A percentile compares a stretch with the other conserved stretches of the same genome.
Conservation (phyloP, 1,139 yeast species). For the Eremothecium cymbalariae region DNA sequence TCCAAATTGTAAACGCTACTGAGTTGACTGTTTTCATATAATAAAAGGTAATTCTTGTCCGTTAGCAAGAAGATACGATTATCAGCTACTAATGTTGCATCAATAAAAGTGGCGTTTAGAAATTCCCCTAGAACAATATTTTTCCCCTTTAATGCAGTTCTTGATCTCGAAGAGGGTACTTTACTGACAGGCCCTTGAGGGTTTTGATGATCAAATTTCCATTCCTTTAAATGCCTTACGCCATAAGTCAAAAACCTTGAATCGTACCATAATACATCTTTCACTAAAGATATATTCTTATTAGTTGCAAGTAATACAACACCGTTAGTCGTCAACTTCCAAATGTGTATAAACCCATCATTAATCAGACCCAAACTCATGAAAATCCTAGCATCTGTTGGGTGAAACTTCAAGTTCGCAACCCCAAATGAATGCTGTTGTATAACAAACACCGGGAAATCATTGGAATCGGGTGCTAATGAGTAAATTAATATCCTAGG, state of each 20-base stretch:
- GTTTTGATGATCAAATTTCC: constrained; percentile 9
- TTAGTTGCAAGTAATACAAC: constrained; percentile 9
- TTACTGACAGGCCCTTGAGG: constrained; percentile 2
- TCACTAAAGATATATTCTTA: constrained; percentile 8
- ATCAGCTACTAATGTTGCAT: constrained; percentile 7
- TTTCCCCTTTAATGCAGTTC: constrained; percentile 10
- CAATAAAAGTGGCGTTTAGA: constrained; percentile 8
- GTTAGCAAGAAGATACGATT: constrained; percentile 8
- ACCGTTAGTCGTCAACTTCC: constrained; percentile 7
- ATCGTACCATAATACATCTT: constrained; percentile 9
- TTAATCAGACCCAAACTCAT: constrained; percentile 10
- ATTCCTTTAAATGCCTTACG: constrained; percentile 9
- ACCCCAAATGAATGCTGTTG: constrained; percentile 11
- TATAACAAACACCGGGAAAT: constrained; percentile 9
- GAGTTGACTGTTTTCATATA: constrained; percentile 7
- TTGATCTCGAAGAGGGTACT: constrained; percentile 3
- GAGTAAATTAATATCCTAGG: constrained; percentile 9
- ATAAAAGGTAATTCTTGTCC: constrained; percentile 5
- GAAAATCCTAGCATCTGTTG: constrained; percentile 8
- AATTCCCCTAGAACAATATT: constrained; percentile 9
- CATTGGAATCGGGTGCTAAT: constrained; percentile 9
- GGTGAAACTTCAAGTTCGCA: constrained; percentile 10
- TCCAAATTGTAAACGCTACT: constrained; percentile 6
- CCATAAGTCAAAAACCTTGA: constrained; percentile 9
- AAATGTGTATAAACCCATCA: constrained; percentile 10